Conservation (phyloP, 176 grass and related monocot species). For the Oryza rufipogon region DNA sequence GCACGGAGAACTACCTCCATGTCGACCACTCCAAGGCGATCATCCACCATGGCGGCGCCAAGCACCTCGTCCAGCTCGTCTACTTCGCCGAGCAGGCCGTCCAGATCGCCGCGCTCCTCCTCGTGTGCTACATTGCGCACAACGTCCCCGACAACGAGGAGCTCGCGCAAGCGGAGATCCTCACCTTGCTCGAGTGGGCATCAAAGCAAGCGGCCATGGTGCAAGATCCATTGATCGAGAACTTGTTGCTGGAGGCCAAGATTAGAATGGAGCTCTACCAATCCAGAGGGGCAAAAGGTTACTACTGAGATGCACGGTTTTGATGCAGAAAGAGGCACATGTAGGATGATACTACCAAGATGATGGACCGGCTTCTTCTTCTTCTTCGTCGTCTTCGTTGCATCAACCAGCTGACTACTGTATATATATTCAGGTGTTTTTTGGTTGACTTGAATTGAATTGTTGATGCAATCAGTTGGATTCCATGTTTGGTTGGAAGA, state of each 20-base stretch:
- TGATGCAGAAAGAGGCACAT: conserved; percentile 25
- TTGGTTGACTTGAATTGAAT: neutral
- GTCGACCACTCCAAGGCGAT: conserved; percentile 85
- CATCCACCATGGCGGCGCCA: conserved; percentile 69
- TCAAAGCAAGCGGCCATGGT: conserved; percentile 68
- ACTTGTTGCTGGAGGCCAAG: conserved; percentile 79
- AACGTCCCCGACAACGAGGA: conserved; percentile 87
- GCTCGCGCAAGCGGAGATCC: conserved; percentile 72
- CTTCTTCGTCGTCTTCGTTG: neutral
- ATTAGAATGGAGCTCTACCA: conserved; percentile 91
- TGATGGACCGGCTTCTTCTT: neutral
- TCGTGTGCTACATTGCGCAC: conserved; percentile 76
- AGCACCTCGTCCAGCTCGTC: conserved; percentile 88
- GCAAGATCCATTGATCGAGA: conserved; percentile 65
- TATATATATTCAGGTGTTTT: conserved; percentile 44
- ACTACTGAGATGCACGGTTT: conserved; percentile 47
- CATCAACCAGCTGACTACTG: conserved; percentile 26
- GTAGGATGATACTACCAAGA: conserved; percentile 22
- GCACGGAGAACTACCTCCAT: conserved; percentile 82
- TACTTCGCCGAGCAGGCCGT: conserved; percentile 77
- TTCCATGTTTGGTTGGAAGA: neutral
- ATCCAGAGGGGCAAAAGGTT: conserved; percentile 68
- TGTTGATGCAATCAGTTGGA: neutral
- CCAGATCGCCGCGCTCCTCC: conserved; percentile 63
- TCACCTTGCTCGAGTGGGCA: conserved; percentile 84